These are phyloP conservation scores for Boletus rex-veris DNA, from an alignment of 768 basidiomycete genomes.

Conservation along the genomic window DNA sequence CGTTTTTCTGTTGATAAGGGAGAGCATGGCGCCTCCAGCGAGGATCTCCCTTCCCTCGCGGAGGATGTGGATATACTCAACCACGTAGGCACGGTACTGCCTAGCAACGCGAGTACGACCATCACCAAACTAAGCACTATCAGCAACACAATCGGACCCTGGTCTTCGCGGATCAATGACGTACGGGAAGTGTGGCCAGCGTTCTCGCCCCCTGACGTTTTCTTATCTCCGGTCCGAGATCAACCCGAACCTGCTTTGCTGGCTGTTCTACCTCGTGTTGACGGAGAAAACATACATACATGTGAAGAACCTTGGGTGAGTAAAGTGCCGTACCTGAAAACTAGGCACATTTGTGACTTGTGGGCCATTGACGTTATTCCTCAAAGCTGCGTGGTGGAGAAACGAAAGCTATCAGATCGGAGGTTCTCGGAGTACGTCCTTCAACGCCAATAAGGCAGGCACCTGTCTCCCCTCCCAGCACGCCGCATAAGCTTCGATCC, in stretches of 20 bases:
- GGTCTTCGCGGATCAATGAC: conserved; percentile 14
- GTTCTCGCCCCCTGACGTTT: conserved; percentile 24
- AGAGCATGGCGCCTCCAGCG: conserved; percentile 5
- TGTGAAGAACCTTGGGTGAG: conserved; percentile 15
- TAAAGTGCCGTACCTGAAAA: conserved; percentile 6
- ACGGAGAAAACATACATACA: conserved; percentile 8
- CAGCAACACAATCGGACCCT: background rate
- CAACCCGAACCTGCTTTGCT: conserved; percentile 2
- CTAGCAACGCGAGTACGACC: conserved; percentile 6
- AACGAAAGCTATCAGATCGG: background rate
- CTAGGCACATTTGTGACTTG: conserved; percentile 1
- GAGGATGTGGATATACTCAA: conserved; percentile 8
- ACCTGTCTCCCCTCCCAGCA: conserved; percentile 16
- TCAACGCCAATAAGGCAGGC: conserved; percentile 23
- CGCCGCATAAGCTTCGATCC: conserved; percentile 26
- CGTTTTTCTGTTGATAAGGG: conserved; percentile 9
- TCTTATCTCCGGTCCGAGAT: conserved; percentile 31
- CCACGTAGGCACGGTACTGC: background rate
- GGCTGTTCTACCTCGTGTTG: conserved; percentile 17
- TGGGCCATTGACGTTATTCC: background rate
- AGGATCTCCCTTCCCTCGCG: conserved; percentile 8
- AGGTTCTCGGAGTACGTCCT: background rate
- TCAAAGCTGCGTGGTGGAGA: conserved; percentile 9
- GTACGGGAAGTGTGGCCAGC: conserved; percentile 1
- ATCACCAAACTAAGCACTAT: background rate